A percentile compares a stretch with the other conserved stretches of the same genome.
phyloP scores from a whole-genome alignment of 1,284 basidiomycete species.

The Cystobasidium slooffiae region DNA sequence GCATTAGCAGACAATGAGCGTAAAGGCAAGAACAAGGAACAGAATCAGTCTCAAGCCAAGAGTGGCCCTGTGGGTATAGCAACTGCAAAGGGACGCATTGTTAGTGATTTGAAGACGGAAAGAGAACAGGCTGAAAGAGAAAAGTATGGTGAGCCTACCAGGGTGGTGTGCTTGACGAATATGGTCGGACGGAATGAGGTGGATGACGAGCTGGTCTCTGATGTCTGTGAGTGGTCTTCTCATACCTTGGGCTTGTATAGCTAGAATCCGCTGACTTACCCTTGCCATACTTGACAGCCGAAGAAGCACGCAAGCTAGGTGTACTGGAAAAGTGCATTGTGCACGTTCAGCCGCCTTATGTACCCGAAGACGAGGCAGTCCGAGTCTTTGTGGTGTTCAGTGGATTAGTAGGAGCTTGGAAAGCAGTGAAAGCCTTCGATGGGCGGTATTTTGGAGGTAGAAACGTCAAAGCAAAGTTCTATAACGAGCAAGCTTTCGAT shows the following conservation, averaged over 20 bases:
- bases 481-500: conserved; percentile 48
- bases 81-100: conserved; percentile 74
- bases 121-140: conserved; percentile 70
- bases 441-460: conserved; percentile 87
- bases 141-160: conserved; percentile 78
- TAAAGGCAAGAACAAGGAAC: conserved; percentile 53
- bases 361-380: conserved; percentile 75
- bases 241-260: background rate
- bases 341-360: conserved; percentile 45
- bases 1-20: conserved; percentile 64
- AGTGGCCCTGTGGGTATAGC: conserved; percentile 48
- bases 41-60: conserved; percentile 54
- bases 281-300: conserved; percentile 62
- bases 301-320: conserved; percentile 76
- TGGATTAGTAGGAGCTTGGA: conserved; percentile 90
- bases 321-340: conserved; percentile 52
- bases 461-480: conserved; percentile 62
- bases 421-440: conserved; percentile 85
- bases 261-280: conserved; percentile 36
- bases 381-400: conserved; percentile 85
- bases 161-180: conserved; percentile 83
- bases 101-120: conserved; percentile 75
- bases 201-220: conserved; percentile 81
- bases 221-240: conserved; percentile 70
- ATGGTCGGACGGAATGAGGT: conserved; percentile 79